Evolutionary conservation across 2,329 filamentous ascomycete species (phyloP).

Genomic region (Clonostachys sp.): DNA sequence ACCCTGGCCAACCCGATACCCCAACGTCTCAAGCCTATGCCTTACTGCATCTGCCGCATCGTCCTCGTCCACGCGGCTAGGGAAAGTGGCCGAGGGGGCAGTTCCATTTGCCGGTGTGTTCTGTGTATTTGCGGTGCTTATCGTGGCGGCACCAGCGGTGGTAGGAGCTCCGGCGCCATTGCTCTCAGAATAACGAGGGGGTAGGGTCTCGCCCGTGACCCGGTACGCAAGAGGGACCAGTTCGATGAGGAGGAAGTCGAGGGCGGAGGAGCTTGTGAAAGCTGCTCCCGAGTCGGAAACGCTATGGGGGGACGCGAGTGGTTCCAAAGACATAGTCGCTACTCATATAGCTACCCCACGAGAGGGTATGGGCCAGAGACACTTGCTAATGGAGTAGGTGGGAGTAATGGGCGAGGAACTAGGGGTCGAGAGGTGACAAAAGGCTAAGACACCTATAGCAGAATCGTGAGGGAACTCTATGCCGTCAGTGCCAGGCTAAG

Average conservation of each 20-base stretch:
- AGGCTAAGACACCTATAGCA: no score
- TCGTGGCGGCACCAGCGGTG: constrained; percentile 9
- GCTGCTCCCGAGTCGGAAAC: constrained; percentile 69
- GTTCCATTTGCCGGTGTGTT: neutral
- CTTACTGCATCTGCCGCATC: constrained; percentile 82
- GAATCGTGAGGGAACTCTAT: no score
- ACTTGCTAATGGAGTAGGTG: no score
- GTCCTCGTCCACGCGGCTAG: constrained; percentile 56
- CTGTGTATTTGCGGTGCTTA: constrained; percentile 8
- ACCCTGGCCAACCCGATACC: constrained; percentile 89
- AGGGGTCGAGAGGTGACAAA: no score
- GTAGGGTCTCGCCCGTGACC: constrained; percentile 63
- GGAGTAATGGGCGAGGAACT: no score
- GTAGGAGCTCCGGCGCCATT: constrained; percentile 10
- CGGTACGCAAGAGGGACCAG: constrained; percentile 92
- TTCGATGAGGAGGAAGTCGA: constrained; percentile 95
- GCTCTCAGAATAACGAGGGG: constrained; percentile 20
- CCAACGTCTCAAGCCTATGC: constrained; percentile 75
- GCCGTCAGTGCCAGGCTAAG: no score
- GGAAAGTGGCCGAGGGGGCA: neutral
- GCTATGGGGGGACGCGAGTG: constrained; percentile 63
- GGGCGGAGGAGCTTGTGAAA: constrained; percentile 77
- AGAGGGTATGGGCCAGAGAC: no score
- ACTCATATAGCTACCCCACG: no score
- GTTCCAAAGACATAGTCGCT: constrained; percentile 60